Conservation (phyloP, 768 basidiomycete species). For the Cystoderma amianthinum region DNA sequence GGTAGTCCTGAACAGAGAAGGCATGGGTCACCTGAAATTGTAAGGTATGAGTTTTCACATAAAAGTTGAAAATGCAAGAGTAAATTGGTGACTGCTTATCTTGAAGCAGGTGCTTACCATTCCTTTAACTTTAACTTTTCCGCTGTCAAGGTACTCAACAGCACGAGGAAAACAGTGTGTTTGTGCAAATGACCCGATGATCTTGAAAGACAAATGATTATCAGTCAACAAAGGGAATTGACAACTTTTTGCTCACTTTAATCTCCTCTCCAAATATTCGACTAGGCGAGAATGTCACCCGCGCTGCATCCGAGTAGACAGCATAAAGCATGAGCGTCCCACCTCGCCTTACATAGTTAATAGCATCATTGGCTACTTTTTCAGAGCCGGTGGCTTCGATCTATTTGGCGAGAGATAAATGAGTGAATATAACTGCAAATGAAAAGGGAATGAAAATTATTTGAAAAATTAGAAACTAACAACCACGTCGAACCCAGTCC, state of each 20-base stretch:
- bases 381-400: conserved; percentile 65
- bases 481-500: conserved; percentile 85
- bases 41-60: conserved; percentile 1
- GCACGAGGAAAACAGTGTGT: conserved; percentile 88
- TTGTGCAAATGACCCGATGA: conserved; percentile 89
- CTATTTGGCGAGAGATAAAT: conserved; percentile 1
- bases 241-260: conserved; percentile 17
- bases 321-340: conserved; percentile 87
- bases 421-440: not conserved
- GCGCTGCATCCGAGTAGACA: conserved; percentile 82
- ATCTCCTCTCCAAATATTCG: conserved; percentile 76
- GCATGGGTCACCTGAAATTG: conserved; percentile 42
- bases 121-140: conserved; percentile 77
- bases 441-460: not conserved
- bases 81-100: no score
- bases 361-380: conserved; percentile 79
- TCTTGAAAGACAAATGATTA: conserved; percentile 29
- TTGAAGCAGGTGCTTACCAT: no score
- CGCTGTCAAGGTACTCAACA: conserved; percentile 81
- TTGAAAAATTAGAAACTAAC: conserved; percentile 19
- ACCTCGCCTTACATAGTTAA: conserved; percentile 83
- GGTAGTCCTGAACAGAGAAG: conserved; percentile 64
- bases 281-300: conserved; percentile 80
- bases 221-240: not conserved
- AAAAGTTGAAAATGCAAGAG: not conserved